These are phyloP conservation scores for Bisporella sp. DNA, from an alignment of 2,329 filamentous ascomycete genomes.

Conservation along the genomic window DNA sequence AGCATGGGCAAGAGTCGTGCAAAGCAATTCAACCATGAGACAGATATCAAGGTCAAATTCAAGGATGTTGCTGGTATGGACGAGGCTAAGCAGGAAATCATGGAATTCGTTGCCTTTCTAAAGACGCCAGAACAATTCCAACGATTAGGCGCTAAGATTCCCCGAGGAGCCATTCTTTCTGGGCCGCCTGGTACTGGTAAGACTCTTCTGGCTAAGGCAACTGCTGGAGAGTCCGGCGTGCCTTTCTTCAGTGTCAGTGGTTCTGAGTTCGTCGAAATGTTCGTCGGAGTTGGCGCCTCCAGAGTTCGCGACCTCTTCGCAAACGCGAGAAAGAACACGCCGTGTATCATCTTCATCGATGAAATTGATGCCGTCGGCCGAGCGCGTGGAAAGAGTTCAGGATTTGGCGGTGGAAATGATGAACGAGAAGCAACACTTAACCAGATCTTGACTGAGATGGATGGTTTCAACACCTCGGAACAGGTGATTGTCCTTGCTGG, in stretches of 20 bases:
- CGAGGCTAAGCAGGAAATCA: slow-evolving; percentile 95
- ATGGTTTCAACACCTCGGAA: slow-evolving; percentile 95
- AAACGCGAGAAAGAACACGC: slow-evolving; percentile 89
- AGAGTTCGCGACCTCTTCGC: slow-evolving; percentile 92
- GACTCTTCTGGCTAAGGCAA: slow-evolving; percentile 93
- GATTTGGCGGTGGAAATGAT: slow-evolving; percentile 84
- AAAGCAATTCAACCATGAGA: slow-evolving; percentile 97
- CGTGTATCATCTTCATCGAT: slow-evolving; percentile 99
- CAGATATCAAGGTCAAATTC: slow-evolving; percentile 94
- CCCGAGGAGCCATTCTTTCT: slow-evolving; percentile 89
- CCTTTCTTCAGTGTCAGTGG: slow-evolving; percentile 98
- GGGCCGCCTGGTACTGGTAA: slow-evolving; percentile 99
- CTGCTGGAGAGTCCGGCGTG: slow-evolving; percentile 91
- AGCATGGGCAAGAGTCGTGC: slow-evolving; percentile 93
- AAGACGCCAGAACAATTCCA: slow-evolving; percentile 91
- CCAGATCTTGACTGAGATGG: slow-evolving; percentile 98
- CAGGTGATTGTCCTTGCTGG: slow-evolving; percentile 95
- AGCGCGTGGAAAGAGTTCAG: slow-evolving; percentile 71
- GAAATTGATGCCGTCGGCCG: slow-evolving; percentile 98
- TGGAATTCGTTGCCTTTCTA: slow-evolving; percentile 98
- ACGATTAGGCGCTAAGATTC: slow-evolving; percentile 93
- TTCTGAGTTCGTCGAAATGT: slow-evolving; percentile 99
- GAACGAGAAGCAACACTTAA: slow-evolving; percentile 96
- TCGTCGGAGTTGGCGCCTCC: slow-evolving; percentile 95
- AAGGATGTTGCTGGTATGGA: slow-evolving; percentile 96